Conservation (phyloP, 352 stramenopile genomes). For the Globisporangium parvum region DNA sequence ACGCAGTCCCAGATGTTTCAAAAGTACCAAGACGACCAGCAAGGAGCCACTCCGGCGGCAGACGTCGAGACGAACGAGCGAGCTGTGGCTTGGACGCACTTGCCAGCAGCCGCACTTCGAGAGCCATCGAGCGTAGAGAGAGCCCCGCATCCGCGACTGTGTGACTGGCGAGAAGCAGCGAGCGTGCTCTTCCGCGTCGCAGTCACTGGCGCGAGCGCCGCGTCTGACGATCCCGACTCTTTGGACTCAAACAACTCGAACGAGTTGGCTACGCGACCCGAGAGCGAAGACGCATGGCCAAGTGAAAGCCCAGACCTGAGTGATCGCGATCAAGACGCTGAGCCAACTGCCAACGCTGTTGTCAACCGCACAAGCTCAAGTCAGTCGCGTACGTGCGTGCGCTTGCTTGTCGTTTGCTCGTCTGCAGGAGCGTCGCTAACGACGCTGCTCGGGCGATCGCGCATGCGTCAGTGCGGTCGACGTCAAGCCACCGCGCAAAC, state of each 20-base stretch:
- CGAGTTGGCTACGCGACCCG: neutral
- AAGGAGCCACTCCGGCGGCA: neutral
- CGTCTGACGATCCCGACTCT: neutral
- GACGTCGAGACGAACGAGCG: neutral
- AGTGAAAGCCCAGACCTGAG: too few species aligned
- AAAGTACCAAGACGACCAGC: constrained; percentile 40
- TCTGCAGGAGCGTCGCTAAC: neutral
- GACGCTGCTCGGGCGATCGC: neutral
- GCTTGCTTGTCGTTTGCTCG: neutral
- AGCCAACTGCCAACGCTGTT: neutral
- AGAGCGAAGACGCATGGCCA: too few species aligned
- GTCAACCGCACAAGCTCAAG: constrained; percentile 1
- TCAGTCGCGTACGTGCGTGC: constrained; percentile 10
- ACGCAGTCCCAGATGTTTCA: constrained; percentile 50
- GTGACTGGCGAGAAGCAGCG: constrained; percentile 22
- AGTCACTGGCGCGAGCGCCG: constrained; percentile 21
- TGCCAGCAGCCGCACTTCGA: neutral
- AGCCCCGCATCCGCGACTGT: neutral
- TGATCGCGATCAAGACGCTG: too few species aligned
- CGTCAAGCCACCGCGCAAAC: constrained; percentile 1
- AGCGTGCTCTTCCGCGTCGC: constrained; percentile 33
- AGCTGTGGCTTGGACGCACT: neutral
- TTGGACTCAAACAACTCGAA: neutral
- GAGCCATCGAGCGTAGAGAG: neutral
- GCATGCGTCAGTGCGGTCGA: neutral